Conservation (phyloP, 83 land plant species). For the Larix sibirica region DNA sequence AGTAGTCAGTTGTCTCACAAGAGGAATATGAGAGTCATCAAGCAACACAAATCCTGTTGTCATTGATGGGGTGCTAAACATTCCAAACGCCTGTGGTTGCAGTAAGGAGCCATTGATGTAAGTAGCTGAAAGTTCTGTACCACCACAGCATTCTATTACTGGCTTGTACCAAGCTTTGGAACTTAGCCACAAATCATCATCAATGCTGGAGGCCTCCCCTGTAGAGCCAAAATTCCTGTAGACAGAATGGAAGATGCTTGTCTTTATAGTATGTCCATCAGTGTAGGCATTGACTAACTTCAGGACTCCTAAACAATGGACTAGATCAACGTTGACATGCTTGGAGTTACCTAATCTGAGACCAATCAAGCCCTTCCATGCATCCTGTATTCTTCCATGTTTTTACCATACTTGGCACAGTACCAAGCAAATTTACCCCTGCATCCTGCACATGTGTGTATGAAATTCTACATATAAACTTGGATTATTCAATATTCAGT, state of each 20-base stretch:
- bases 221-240: conserved; percentile 74
- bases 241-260: neutral
- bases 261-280: neutral
- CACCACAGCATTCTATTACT: conserved; percentile 91
- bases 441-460: conserved; percentile 71
- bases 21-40: conserved; percentile 73
- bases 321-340: conserved; percentile 1
- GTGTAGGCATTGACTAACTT: neutral
- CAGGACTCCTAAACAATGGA: neutral
- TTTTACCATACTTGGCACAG: conserved; percentile 96
- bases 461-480: neutral
- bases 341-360: conserved; percentile 62
- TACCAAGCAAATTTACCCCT: conserved; percentile 80
- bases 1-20: conserved; percentile 52
- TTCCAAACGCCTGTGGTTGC: conserved; percentile 92
- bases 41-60: conserved; percentile 70
- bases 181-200: conserved; percentile 97
- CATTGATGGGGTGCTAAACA: conserved; percentile 87
- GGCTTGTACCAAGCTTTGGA: conserved; percentile 77
- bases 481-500: neutral
- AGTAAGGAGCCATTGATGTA: conserved; percentile 74
- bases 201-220: conserved; percentile 88
- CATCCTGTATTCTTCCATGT: conserved; percentile 78
- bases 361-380: conserved; percentile 94
- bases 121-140: conserved; percentile 85